Percentiles rank a stretch among this genome's conserved stretches.
Evolutionary conservation across 257 asterid genomes (phyloP).

Genomic region (Solanum pennellii): DNA sequence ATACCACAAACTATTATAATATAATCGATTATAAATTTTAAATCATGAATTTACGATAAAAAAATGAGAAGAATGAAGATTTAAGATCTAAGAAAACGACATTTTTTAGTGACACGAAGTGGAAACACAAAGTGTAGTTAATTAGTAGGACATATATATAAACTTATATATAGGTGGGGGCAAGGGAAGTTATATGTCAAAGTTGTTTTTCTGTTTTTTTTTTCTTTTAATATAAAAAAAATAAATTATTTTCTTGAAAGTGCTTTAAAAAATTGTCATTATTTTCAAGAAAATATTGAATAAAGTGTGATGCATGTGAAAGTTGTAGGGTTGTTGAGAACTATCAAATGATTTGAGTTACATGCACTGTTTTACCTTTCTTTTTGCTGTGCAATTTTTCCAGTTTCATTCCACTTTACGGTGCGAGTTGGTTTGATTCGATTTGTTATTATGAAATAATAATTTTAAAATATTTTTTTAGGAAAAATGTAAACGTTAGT

Average conservation of each 20-base stretch:
- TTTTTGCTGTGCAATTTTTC: neutral
- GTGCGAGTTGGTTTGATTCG: neutral
- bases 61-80: neutral
- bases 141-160: neutral
- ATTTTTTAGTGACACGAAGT: neutral
- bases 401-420: neutral
- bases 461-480: too few species aligned
- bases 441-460: neutral
- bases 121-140: neutral
- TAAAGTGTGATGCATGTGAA: conserved; percentile 38
- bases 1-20: too few species aligned
- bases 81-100: neutral
- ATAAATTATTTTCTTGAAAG: neutral
- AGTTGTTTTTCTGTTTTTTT: neutral
- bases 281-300: neutral
- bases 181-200: neutral
- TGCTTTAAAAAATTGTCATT: neutral
- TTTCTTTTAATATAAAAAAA: neutral
- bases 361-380: conserved; percentile 9
- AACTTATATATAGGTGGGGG: neutral
- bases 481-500: neutral
- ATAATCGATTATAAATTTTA: neutral
- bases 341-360: conserved; percentile 43
- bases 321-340: conserved; percentile 54
- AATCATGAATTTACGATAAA: neutral